Evolutionary conservation across 139 green algal species (phyloP).

Genomic region (Haematococcus lacustris): DNA sequence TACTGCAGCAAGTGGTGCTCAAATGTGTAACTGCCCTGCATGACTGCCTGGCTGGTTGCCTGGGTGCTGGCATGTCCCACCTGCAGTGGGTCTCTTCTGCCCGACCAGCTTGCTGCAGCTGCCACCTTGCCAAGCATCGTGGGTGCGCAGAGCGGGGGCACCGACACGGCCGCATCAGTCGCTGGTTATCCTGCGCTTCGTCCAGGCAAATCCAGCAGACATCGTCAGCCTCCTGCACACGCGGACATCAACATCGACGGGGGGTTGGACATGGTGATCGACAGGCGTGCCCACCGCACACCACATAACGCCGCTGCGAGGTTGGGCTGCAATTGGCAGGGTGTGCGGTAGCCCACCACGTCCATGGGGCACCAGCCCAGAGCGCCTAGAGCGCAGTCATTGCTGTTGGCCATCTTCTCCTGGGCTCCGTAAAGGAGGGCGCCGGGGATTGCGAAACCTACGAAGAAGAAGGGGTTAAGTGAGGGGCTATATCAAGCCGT

Average conservation of each 20-base stretch:
- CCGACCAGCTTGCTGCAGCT: slow-evolving; percentile 55
- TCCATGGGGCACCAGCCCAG: too few relatives aligned
- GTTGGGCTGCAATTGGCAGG: too few relatives aligned
- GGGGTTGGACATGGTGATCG: too few relatives aligned
- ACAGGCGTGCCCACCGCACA: too few relatives aligned
- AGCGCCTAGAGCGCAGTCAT: background rate
- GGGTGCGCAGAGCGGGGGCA: slow-evolving; percentile 53
- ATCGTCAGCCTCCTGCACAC: slow-evolving; percentile 28
- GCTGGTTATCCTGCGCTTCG: slow-evolving; percentile 18
- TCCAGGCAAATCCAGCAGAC: slow-evolving; percentile 62
- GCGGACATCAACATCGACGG: too few relatives aligned
- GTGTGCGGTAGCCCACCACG: too few relatives aligned
- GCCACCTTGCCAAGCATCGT: slow-evolving; percentile 51
- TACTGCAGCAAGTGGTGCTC: background rate
- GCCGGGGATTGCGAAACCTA: too few relatives aligned
- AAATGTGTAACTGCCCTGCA: background rate
- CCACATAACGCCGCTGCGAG: too few relatives aligned
- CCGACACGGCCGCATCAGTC: slow-evolving; percentile 36
- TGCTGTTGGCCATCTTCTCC: too few relatives aligned
- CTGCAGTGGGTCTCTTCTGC: slow-evolving; percentile 52
- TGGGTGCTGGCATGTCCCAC: slow-evolving; percentile 11
- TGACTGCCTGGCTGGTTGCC: background rate
- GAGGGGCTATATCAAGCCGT: too few relatives aligned
- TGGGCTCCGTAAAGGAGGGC: too few relatives aligned
- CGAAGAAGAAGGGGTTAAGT: too few relatives aligned